Base-by-base conservation (phyloP, 2,329 filamentous ascomycete species). In the Ophiosphaerella narmari region DNA sequence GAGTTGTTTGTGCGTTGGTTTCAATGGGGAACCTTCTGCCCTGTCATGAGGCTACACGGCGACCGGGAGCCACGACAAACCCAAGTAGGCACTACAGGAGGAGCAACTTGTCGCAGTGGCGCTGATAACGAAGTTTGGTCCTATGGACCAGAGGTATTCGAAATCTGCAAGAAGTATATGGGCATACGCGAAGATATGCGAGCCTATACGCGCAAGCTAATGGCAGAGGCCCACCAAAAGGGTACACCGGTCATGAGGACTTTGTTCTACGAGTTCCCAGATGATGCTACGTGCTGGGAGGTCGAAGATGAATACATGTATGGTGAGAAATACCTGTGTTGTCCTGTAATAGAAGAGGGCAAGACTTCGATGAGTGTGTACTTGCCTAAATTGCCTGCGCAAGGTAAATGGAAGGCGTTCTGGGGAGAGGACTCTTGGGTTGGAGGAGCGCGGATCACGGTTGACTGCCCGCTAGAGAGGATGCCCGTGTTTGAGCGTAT, bases 1-100 rank as follows among this genome's bases (percentile, higher is more conserved):
- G 86, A 88, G 62, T 71, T 88, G 0, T 83, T 88, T 50, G 80
- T 84, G 1, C 74, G 86, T 2, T 88, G 86, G 86, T 88, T 88
- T 66, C 85, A 88, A 60, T 88, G 85, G 84, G 85, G 82, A 0
- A 74, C 84, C 0, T 88, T 86, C 61, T 86, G 84, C 48, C 86
- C 86, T 0, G 85, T 88, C 1, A 86, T 89, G 80, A 74, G 86
- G 2, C 75, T 88, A 0, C 86, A 89, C 57, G 86, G 86, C 5
- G 83, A 87, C 62, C 78, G 86, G 0, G 83, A 86, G 64, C 86
- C 86, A 0, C 77, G 79, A 57, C 72, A 82, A 68, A 65, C 76
- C 48, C 56, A 80, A 65, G 53, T 65, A n/a, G 71, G 68, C 2
- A 70, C 65, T 4, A 67, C 68, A 0, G 73, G 71, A 4, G 73